Evolutionary conservation across 345 rosid species (phyloP), one percentile per base, ranked within the genome.

Genomic region (Hibiscus trionum): DNA sequence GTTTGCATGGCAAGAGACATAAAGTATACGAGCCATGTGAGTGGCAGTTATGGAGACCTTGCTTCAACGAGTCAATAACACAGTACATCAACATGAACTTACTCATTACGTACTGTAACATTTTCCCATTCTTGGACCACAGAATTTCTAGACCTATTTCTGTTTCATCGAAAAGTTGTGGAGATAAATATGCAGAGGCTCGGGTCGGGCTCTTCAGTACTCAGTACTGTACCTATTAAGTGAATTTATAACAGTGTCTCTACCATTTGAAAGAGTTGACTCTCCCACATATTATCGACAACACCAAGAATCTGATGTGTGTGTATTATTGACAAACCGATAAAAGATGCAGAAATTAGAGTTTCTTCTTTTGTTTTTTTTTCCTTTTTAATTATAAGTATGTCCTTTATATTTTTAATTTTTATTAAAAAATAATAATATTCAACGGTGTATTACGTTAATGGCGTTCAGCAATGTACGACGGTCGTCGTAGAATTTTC

Each of bases 11-110:
- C 46, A 16, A 50, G 19, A 15, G 55, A 50, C 55, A 50, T 50
- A 50, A 15, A 50, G 55, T 50, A 50, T 50, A 50, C 7, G 69
- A 66, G n/a, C 71, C 27, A 68, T 68, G 71, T 68, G 71, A 16
- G 27, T 68, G 71, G 15, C 44, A 27, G 71, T 15, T 49, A 67
- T 21, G 16, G 16, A 57, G 55, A 46, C 3, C 21, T 24, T 46
- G 35, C 39, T 27, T 16, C 59, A 37, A 37, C 9, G 42, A 37
- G 42, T 42, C 46, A 42, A 42, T 42, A 42, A 42, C 46, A 50
- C 5, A 16, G 60, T 29, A n/a, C 42, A 12, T 9, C 37, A 46
- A 65, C 55, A 5, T 8, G 57, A 26, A 44, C 56, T 55, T 55
- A 9, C 37, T 47, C 70, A 26, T 47, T 17, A n/a, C n/a, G n/a